Evolutionary conservation across 2,329 filamentous ascomycete genomes (phyloP), one percentile per base, ranked within the genome.

Genomic region (Cryphonectria radicalis): DNA sequence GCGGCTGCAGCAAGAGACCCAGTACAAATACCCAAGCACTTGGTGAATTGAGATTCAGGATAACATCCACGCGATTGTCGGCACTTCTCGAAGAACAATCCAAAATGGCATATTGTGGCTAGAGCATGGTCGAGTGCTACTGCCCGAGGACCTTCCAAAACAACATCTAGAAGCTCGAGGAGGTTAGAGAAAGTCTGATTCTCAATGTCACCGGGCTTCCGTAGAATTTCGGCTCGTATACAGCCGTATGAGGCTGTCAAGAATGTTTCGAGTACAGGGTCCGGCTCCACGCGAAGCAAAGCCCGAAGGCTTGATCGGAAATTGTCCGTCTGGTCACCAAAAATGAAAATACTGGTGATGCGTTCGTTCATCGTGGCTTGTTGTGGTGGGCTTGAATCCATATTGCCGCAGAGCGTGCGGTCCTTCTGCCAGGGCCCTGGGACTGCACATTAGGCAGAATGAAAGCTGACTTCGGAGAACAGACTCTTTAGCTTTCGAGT

Each of bases 51-150:
- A 17, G 8, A 10, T 13, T 62, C 14, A 37, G 59, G 59, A n/a
- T 62, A 62, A 37, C 28, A 13, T 37, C 59, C 59, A 19, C 35
- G 59, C 35, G 35, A 37, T 28, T 37, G 8, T 2, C 32, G 28
- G 35, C 59, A 62, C 32, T 37, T 62, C 32, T 62, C 59, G 28
- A 62, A 40, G 19, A 62, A 62, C 14, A 62, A 22, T 8, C 59
- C 59, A 37, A 62, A 62, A 10, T 62, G 59, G 6, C 59, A 62
- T 19, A 62, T n/a, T 37, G 59, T 62, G 35, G 59, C 59, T 14
- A 62, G 32, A 22, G 59, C 59, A 62, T 62, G 59, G 59, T 62
- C 59, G 13, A 62, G 59, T 19, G 59, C 59, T 19, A 62, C 59
- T 13, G 6, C 28, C 25, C 37, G 35, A 62, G 25, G 59, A 1